phyloP scores from a whole-genome alignment of 1,284 basidiomycete genomes.

The Ustilago tritici region DNA sequence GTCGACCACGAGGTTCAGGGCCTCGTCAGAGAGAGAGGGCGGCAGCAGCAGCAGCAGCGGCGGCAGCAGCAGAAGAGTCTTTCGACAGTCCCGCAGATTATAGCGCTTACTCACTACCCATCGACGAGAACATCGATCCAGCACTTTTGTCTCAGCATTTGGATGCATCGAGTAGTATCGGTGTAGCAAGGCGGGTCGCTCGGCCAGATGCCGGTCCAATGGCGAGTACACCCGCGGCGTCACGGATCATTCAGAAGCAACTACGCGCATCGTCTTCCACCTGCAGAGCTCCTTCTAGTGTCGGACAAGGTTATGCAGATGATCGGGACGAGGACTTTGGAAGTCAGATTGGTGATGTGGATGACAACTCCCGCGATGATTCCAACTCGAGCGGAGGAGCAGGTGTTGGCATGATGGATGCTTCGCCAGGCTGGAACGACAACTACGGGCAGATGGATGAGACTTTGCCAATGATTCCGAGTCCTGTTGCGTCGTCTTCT shows the following conservation, averaged over 20 bases:
- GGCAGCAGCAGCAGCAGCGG: constrained; percentile 19
- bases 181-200: constrained; percentile 23
- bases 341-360: constrained; percentile 31
- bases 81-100: constrained; percentile 11
- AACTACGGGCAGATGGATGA: constrained; percentile 14
- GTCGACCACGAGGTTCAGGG: constrained; percentile 29
- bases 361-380: constrained; percentile 11
- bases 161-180: constrained; percentile 39
- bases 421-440: constrained; percentile 20
- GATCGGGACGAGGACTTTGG: constrained; percentile 19
- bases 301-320: background rate
- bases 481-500: constrained; percentile 29
- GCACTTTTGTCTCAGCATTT: constrained; percentile 10
- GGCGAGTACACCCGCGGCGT: constrained; percentile 48
- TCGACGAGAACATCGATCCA: constrained; percentile 9
- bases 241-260: constrained; percentile 26
- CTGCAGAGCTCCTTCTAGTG: background rate
- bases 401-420: constrained; percentile 10
- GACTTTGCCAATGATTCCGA: constrained; percentile 38
- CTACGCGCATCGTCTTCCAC: background rate
- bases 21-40: constrained; percentile 19
- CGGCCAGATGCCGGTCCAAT: constrained; percentile 28
- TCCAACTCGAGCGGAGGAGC: constrained; percentile 15
- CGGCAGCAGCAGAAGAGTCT: constrained; percentile 9
- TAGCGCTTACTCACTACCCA: constrained; percentile 3